Base-by-base conservation (phyloP, 2,329 filamentous ascomycete species). In the Lachnum nothofagi region DNA sequence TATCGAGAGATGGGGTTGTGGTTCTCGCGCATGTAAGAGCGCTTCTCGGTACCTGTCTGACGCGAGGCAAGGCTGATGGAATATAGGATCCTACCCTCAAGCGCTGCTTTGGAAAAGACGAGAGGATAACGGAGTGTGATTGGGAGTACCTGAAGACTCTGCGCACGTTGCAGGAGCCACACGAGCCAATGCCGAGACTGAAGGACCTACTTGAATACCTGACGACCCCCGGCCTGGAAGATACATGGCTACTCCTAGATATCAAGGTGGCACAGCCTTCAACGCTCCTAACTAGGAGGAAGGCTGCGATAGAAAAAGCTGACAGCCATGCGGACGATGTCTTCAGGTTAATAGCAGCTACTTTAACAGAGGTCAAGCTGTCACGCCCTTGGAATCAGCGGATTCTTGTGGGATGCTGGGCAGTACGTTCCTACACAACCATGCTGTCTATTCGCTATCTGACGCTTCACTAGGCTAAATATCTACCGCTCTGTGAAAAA, bases 381-480 rank as follows among this genome's bases (percentile, higher is more conserved):
- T 66, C 67, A 17, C 68, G 68, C 29, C 78, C 80, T 4, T 96
- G 91, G 91, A 72, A 77, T 22, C 69, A 82, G 49, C 79, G 91
- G 23, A 75, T 96, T 43, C 72, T 94, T 0, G 72, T 95, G 1
- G 91, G 91, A 38, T 86, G 83, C 64, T 96, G 91, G 91, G 83
- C 83, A 43, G 82, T 86, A 69, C 62, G 69, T 49, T 33, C 3
- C 9, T 23, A 25, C 7, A 16, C 9, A 6, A 10, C 31, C 12
- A 35, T 4, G 17, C 38, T 4, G 23, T 6, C 31, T 23, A 42
- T 29, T 37, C 29, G 14, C 12, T 31, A 22, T 19, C 42, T 52
- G 45, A 51, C 53, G 29, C 44, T 9, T 24, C 31, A 33, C 7
- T 43, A 84, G 75, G 77, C 82, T 16, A 80, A 80, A 60, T 91